Evolutionary conservation across 352 stramenopile genomes (phyloP), one percentile per base, ranked within the genome.

Genomic region (Peronospora tabacina): DNA sequence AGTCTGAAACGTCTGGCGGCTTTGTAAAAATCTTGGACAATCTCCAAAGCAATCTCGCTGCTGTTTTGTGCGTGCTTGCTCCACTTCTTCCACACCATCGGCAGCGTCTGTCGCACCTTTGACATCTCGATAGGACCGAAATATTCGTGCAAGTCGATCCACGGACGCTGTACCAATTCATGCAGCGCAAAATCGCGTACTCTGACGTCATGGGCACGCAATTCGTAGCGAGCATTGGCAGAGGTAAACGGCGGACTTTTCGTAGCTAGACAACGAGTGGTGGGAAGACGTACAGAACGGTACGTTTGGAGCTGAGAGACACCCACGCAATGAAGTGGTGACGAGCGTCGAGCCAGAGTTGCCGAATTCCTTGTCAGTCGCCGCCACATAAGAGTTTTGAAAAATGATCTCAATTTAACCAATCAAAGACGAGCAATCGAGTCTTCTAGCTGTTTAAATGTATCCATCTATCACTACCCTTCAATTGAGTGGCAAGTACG

Each of bases 11-110:
- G 58, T 40, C 32, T 56, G 13, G 70, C 49, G 4, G 57, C 62
- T 36, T 49, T 36, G 52, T 75, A 77, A 22, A 73, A 61, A 19
- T 72, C 60, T 35, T 64, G 26, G n/a, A 68, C 50, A 8, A 58
- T 44, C 20, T 56, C 40, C n/a, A 44, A 15, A 39, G 58, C 34
- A 38, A 64, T 36, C n/a, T 49, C 49, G 22, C 13, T 30, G 5
- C 15, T 35, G n/a, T 17, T 30, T 47, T 38, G n/a, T 40, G 39
- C 16, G 26, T 55, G 11, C 22, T 24, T 35, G 20, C 34, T 49
- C 15, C 71, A 19, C 17, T 61, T 17, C 15, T 60, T 57, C 68
- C 68, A 76, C 7, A 39, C 26, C 16, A 55, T 37, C 0, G 61
- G 49, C 16, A 76, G 44, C n/a, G 35, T 54, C 45, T 65, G 54